Evolutionary conservation across 805 yeast species (phyloP).

Genomic region (Candida nanaspora): DNA sequence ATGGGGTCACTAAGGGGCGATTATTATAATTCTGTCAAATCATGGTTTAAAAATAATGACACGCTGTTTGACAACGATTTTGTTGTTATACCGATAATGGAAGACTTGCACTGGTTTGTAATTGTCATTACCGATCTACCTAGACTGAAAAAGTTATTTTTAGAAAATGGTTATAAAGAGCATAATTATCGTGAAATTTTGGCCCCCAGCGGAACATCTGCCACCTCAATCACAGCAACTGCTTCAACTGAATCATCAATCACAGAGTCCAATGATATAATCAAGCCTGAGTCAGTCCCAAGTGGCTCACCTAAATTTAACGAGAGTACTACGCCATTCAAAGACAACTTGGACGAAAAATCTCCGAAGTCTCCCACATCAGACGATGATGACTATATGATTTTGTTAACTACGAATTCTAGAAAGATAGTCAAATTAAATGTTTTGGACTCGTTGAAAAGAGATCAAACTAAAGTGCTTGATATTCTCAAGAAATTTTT

Average conservation of each 20-base stretch:
- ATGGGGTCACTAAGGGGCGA: slow-evolving; percentile 19
- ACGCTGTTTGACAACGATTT: slow-evolving; percentile 44
- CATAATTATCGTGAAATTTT: not conserved
- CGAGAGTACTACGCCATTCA: not conserved
- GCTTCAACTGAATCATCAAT: not conserved
- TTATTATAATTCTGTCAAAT: slow-evolving; percentile 56
- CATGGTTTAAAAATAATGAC: slow-evolving; percentile 75
- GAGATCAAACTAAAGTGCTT: slow-evolving; percentile 44
- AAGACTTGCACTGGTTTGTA: slow-evolving; percentile 81
- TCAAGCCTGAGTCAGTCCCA: no score
- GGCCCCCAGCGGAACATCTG: no score
- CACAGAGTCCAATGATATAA: not conserved
- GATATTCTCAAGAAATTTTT: slow-evolving; percentile 53
- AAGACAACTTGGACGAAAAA: slow-evolving; percentile 2
- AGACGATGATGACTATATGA: no score
- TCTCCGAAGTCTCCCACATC: no score
- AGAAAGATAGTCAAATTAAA: slow-evolving; percentile 34
- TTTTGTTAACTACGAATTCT: no score
- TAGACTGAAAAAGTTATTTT: slow-evolving; percentile 7
- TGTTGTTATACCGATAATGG: slow-evolving; percentile 76
- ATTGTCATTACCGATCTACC: slow-evolving; percentile 59
- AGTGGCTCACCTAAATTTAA: no score
- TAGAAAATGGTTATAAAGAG: not conserved
- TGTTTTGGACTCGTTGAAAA: slow-evolving; percentile 72
- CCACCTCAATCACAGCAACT: not conserved